These are phyloP conservation scores for Fusarium armeniacum DNA, from an alignment of 2,329 filamentous ascomycete genomes.

Conservation along the genomic window DNA sequence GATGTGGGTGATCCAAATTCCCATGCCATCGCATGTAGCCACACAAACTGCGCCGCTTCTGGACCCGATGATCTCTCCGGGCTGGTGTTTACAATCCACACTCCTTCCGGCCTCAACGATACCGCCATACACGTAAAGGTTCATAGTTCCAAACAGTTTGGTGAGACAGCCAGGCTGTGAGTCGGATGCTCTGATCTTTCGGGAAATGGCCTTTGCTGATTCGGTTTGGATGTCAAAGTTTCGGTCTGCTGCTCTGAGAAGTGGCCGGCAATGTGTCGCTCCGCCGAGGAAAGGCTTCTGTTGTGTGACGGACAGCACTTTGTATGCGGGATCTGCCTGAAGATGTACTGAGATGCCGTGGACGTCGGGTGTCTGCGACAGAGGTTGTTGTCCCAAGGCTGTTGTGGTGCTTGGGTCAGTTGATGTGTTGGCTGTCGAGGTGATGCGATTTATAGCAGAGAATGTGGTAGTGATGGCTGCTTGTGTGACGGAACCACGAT, in stretches of 20 bases:
- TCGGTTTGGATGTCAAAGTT: constrained; percentile 23
- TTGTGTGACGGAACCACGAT: constrained; percentile 25
- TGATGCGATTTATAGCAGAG: constrained; percentile 22
- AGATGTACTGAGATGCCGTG: constrained; percentile 10
- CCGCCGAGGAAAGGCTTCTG: constrained; percentile 18
- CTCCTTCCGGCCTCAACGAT: constrained; percentile 13
- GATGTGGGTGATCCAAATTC: constrained; percentile 35
- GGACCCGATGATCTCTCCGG: constrained; percentile 9
- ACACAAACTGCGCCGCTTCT: constrained; percentile 22
- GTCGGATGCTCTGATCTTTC: constrained; percentile 35
- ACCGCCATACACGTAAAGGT: constrained; percentile 34
- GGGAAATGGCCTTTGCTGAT: constrained; percentile 22
- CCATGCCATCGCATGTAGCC: constrained; percentile 28
- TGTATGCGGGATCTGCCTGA: neutral
- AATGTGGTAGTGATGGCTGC: constrained; percentile 27
- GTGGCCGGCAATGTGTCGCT: constrained; percentile 18
- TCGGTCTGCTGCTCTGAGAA: constrained; percentile 23
- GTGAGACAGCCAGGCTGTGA: constrained; percentile 38
- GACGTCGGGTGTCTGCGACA: neutral
- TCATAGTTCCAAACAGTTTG: constrained; percentile 11
- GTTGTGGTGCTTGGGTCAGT: neutral
- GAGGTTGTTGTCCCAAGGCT: neutral
- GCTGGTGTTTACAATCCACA: neutral
- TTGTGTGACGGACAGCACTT: constrained; percentile 13
- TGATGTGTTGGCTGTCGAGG: constrained; percentile 2